Evolutionary conservation across 2,329 filamentous ascomycete species (phyloP).

Genomic region (Fusarium pseudonygamai): DNA sequence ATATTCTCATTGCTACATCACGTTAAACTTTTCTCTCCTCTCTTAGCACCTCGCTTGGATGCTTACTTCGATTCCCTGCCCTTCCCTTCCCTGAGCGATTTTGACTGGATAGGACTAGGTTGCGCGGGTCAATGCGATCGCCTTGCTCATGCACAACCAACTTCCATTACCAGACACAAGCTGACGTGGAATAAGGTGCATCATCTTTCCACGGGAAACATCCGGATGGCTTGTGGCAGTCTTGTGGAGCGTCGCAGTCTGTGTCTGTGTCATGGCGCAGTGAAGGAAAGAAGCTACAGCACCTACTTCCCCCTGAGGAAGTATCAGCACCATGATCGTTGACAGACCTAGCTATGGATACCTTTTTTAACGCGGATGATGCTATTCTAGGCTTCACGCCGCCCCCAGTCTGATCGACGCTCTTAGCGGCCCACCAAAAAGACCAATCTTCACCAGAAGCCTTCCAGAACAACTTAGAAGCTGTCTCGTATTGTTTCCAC

Average conservation of each 20-base stretch:
- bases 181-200: constrained; percentile 17
- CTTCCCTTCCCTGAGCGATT: neutral
- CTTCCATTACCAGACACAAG: neutral
- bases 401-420: constrained; percentile 14
- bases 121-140: constrained; percentile 3
- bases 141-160: neutral
- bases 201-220: constrained; percentile 16
- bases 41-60: constrained; percentile 29
- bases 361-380: neutral
- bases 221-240: constrained; percentile 16
- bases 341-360: neutral
- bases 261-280: constrained; percentile 35
- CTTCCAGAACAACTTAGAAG: constrained; percentile 39
- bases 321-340: constrained; percentile 18
- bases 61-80: neutral
- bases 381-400: constrained; percentile 16
- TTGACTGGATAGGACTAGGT: neutral
- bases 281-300: neutral
- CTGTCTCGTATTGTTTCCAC: constrained; percentile 23
- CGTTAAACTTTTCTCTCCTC: constrained; percentile 15
- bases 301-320: neutral
- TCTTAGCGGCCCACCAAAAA: constrained; percentile 16
- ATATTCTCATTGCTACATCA: neutral
- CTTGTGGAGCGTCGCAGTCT: neutral
- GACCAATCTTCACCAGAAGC: constrained; percentile 32